These are phyloP conservation scores for Oryza glumipatula DNA, from an alignment of 176 grass and related monocot species.

Conservation along the genomic window DNA sequence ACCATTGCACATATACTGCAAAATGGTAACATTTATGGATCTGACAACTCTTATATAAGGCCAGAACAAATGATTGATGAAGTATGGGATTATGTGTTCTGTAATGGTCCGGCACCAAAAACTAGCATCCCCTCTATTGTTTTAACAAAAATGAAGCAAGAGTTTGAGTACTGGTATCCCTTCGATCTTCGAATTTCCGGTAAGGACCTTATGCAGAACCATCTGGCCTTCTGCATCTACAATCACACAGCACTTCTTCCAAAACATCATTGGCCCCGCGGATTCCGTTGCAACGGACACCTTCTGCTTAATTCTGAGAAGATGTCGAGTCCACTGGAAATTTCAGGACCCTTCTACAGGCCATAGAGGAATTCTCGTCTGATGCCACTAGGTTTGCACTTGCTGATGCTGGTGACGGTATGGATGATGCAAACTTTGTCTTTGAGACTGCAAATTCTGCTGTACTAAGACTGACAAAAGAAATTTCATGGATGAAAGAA, in stretches of 20 bases:
- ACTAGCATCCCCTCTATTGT: conserved; percentile 50
- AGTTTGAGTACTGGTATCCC: conserved; percentile 91
- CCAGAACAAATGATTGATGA: conserved; percentile 76
- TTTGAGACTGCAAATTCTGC: conserved; percentile 84
- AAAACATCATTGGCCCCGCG: conserved; percentile 72
- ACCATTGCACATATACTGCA: conserved; percentile 67
- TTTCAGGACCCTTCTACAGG: conserved; percentile 68
- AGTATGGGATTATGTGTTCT: conserved; percentile 78
- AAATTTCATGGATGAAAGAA: conserved; percentile 90
- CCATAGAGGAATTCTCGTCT: conserved; percentile 67
- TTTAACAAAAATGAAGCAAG: conserved; percentile 68
- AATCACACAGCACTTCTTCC: conserved; percentile 72
- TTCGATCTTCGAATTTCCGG: conserved; percentile 82
- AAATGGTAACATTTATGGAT: conserved; percentile 75
- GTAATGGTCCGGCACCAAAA: conserved; percentile 53
- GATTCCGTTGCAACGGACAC: conserved; percentile 79
- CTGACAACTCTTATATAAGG: conserved; percentile 43
- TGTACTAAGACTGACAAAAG: conserved; percentile 75
- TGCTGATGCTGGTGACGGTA: conserved; percentile 83
- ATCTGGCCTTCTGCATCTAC: conserved; percentile 77
- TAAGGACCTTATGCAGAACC: conserved; percentile 84
- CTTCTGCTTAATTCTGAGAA: conserved; percentile 90
- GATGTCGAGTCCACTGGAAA: conserved; percentile 94
- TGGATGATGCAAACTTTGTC: conserved; percentile 92
- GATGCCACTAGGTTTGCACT: conserved; percentile 87